Conservation (phyloP, 2,329 filamentous ascomycete species). For the Fusarium ambrosium region DNA sequence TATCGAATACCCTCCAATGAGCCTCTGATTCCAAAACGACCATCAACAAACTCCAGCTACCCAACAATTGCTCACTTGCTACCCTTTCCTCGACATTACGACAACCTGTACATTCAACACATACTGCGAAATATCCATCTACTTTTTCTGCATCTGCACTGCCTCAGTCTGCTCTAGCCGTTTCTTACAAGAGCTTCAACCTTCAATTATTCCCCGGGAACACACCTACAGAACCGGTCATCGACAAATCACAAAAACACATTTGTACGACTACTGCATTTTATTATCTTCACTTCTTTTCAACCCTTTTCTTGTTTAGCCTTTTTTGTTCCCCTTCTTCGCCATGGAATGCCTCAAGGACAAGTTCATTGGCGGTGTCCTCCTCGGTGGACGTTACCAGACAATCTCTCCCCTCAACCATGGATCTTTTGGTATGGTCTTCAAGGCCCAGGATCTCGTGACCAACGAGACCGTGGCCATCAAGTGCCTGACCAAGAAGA, state of each 20-base stretch:
- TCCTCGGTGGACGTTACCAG: constrained; percentile 90
- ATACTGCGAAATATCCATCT: constrained; percentile 39
- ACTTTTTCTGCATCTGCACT: constrained; percentile 23
- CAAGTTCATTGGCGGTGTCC: constrained; percentile 81
- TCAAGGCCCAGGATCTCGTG: constrained; percentile 84
- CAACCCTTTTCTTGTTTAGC: constrained; percentile 32
- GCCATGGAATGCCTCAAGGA: constrained; percentile 88
- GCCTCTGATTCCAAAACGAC: constrained; percentile 57
- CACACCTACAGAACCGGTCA: constrained; percentile 29
- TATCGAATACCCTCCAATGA: constrained; percentile 56
- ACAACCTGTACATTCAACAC: constrained; percentile 53
- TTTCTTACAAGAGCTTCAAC: constrained; percentile 31
- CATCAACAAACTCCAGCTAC: constrained; percentile 43
- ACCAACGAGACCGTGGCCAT: constrained; percentile 89
- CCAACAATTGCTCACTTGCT: constrained; percentile 42
- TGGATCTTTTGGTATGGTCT: constrained; percentile 99
- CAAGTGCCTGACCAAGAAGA: constrained; percentile 93
- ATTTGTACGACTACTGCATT: constrained; percentile 50
- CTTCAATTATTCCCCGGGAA: constrained; percentile 18
- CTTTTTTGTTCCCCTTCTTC: constrained; percentile 30
- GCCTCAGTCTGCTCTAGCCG: constrained; percentile 31
- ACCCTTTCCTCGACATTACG: constrained; percentile 37
- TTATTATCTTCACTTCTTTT: constrained; percentile 35
- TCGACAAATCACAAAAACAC: constrained; percentile 41
- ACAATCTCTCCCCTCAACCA: constrained; percentile 96